Percentiles rank a stretch among this genome's conserved stretches.
Evolutionary conservation across 345 rosid genomes (phyloP).

Genomic region (Salix dunnii): DNA sequence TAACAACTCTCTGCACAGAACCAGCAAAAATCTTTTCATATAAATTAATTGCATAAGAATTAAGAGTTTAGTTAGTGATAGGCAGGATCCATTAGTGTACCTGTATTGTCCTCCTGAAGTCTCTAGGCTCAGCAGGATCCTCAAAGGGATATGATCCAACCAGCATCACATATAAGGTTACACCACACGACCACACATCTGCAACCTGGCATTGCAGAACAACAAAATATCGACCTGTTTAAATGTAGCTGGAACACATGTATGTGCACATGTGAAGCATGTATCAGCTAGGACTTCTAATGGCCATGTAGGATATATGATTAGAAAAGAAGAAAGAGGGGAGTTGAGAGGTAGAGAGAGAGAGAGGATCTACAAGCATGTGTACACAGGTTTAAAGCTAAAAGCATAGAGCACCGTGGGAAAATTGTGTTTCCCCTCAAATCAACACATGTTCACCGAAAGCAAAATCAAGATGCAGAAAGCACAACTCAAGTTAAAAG

Average conservation of each 20-base stretch:
- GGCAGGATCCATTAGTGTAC: background rate
- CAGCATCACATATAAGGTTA: slow-evolving; percentile 30
- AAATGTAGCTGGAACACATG: background rate
- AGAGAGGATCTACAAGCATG: background rate
- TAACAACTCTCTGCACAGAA: slow-evolving; percentile 29
- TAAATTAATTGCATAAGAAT: background rate
- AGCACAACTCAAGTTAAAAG: background rate
- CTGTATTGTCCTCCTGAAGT: slow-evolving; percentile 34
- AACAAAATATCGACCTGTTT: background rate
- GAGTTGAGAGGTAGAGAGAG: background rate
- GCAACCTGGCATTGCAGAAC: slow-evolving; percentile 21
- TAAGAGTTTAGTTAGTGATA: background rate
- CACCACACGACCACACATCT: slow-evolving; percentile 39
- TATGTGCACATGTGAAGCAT: background rate
- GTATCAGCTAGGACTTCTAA: too few relatives aligned
- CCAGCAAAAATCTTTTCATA: slow-evolving; percentile 2
- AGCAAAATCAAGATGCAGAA: background rate
- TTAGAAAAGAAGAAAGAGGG: background rate
- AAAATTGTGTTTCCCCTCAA: background rate
- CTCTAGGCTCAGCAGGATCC: slow-evolving; percentile 35
- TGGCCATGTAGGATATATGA: background rate
- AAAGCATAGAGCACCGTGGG: background rate
- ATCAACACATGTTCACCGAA: background rate
- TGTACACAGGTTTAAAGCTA: background rate
- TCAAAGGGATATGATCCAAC: slow-evolving; percentile 35